Evolutionary conservation across 331 rosid species (phyloP).

Genomic region (Rhamnella rubrinervis): DNA sequence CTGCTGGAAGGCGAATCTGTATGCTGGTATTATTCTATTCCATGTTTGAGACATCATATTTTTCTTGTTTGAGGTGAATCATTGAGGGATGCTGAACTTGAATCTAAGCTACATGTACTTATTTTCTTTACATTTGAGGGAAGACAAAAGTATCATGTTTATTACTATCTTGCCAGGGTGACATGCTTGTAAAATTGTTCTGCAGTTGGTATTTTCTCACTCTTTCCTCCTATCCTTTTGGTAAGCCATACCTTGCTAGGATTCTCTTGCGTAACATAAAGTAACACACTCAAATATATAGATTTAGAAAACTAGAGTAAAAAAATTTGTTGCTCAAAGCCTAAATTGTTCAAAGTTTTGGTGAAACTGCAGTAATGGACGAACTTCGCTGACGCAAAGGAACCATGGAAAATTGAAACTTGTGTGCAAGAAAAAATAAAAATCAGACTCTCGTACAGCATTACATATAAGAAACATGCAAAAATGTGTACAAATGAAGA

Average conservation of each 20-base stretch:
- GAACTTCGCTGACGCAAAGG: no score
- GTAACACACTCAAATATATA: no score
- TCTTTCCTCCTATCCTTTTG: background rate
- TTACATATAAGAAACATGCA: no score
- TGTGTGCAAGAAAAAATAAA: no score
- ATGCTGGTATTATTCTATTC: constrained; percentile 29
- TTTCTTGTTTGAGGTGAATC: constrained; percentile 19
- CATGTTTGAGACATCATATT: constrained; percentile 24
- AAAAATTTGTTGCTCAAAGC: no score
- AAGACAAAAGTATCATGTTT: background rate
- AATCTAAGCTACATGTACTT: constrained; percentile 23
- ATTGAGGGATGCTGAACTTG: constrained; percentile 15
- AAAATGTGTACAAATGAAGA: background rate
- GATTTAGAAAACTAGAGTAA: no score
- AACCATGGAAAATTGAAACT: no score
- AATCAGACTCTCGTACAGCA: no score
- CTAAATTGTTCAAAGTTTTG: background rate
- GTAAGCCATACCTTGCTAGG: background rate
- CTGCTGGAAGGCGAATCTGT: constrained; percentile 1
- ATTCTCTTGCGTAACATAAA: background rate
- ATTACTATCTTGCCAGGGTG: background rate
- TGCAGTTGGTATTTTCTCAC: background rate
- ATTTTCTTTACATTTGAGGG: constrained; percentile 13
- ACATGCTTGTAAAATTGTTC: background rate
- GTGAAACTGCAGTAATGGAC: background rate